phyloP scores from a whole-genome alignment of 1,139 yeast genomes.

The Meyerozyma carpophila region DNA sequence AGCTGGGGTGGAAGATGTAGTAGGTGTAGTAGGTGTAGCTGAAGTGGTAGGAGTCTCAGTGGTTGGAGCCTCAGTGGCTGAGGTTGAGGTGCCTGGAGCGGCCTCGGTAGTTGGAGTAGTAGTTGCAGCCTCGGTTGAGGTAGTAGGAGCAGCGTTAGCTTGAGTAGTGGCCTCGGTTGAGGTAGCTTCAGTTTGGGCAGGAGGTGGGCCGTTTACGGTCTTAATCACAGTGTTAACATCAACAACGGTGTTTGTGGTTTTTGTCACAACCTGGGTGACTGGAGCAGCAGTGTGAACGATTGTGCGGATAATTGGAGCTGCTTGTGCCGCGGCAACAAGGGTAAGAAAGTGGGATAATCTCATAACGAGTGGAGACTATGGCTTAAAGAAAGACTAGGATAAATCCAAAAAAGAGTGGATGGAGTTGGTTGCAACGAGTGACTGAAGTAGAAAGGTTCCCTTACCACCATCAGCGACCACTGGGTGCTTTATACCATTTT shows the following conservation, averaged over 20 bases:
- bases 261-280: conserved; percentile 22
- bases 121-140: not conserved
- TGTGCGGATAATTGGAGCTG: conserved; percentile 25
- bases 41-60: conserved; percentile 3
- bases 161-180: not conserved
- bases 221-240: conserved; percentile 6
- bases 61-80: conserved; percentile 7
- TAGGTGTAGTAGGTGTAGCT: conserved; percentile 1
- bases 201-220: conserved; percentile 10
- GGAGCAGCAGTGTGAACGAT: conserved; percentile 27
- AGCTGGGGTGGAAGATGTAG: conserved; percentile 2
- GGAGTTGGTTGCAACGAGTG: not conserved
- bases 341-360: conserved; percentile 11
- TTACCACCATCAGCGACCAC: not conserved
- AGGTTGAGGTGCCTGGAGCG: conserved; percentile 1
- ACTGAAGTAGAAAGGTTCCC: not conserved
- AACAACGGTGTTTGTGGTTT: conserved; percentile 15
- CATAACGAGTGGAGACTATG: conserved; percentile 1
- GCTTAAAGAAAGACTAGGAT: conserved; percentile 1
- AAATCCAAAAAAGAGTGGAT: not conserved
- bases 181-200: conserved; percentile 4
- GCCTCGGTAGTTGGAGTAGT: not conserved
- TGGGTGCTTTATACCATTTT: not conserved
- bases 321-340: conserved; percentile 20
- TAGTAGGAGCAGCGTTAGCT: not conserved